Percentiles rank a stretch among this genome's conserved stretches.
Conservation (phyloP, 2,329 filamentous ascomycete species). For the Bipolaris zeicola region DNA sequence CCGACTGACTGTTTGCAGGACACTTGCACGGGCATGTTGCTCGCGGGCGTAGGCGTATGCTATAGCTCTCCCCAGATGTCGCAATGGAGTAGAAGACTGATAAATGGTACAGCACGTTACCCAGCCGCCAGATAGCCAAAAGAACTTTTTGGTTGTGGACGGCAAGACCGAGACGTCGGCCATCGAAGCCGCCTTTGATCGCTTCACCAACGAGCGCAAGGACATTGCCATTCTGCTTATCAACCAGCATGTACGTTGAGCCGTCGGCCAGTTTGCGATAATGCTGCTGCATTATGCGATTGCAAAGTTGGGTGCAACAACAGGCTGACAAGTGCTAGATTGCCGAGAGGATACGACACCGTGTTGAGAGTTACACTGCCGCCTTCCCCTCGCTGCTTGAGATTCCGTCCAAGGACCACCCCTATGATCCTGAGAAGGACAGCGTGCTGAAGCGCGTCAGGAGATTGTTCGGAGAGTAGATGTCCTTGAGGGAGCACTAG, state of each 20-base stretch:
- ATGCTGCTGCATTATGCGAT: background rate
- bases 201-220: conserved; percentile 86
- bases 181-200: conserved; percentile 89
- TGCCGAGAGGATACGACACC: conserved; percentile 89
- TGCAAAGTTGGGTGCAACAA: no score
- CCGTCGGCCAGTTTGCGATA: background rate
- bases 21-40: conserved; percentile 91
- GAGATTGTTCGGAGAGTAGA: conserved; percentile 73
- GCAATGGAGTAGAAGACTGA: conserved; percentile 7
- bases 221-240: conserved; percentile 97
- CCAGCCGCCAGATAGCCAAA: conserved; percentile 82
- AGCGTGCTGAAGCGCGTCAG: conserved; percentile 90
- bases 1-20: conserved; percentile 63
- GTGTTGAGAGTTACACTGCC: conserved; percentile 88
- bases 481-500: background rate
- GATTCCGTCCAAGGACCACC: conserved; percentile 98
- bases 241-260: conserved; percentile 82
- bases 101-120: conserved; percentile 77
- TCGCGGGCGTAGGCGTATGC: conserved; percentile 91
- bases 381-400: conserved; percentile 96
- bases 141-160: conserved; percentile 98
- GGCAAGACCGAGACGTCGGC: conserved; percentile 84
- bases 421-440: conserved; percentile 98
- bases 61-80: background rate
- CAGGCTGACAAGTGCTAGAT: conserved; percentile 62